Evolutionary conservation across 148 eudicot species (phyloP).

Genomic region (Drosera capensis): DNA sequence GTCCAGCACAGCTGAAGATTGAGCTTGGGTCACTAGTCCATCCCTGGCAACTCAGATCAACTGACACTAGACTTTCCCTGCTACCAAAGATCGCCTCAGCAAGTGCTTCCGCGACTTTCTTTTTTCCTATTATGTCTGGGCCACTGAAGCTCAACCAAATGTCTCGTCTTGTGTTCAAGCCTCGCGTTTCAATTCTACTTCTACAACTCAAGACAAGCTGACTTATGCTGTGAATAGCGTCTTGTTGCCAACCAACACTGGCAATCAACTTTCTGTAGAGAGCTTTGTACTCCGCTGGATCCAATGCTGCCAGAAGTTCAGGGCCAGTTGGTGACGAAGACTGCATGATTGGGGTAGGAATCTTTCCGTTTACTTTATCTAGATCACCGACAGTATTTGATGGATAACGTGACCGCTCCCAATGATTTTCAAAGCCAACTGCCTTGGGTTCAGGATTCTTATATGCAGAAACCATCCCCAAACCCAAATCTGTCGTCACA

Average conservation of each 20-base stretch:
- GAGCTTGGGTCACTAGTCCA: constrained; percentile 18
- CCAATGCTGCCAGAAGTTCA: constrained; percentile 9
- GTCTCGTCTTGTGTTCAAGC: constrained; percentile 22
- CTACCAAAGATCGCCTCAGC: constrained; percentile 59
- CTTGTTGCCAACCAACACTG: constrained; percentile 34
- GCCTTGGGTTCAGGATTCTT: constrained; percentile 12
- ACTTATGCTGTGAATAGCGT: constrained; percentile 26
- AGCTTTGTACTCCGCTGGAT: constrained; percentile 38
- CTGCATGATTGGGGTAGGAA: constrained; percentile 6
- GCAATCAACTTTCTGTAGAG: constrained; percentile 32
- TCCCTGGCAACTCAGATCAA: constrained; percentile 41
- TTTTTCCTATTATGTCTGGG: constrained; percentile 60
- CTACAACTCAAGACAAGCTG: constrained; percentile 27
- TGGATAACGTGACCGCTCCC: constrained; percentile 8
- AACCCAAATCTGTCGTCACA: constrained; percentile 66
- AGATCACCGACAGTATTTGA: constrained; percentile 11
- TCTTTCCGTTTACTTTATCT: constrained; percentile 11
- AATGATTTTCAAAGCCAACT: constrained; percentile 8
- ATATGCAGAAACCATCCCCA: constrained; percentile 37
- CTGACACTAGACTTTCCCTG: constrained; percentile 33
- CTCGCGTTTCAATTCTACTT: constrained; percentile 22
- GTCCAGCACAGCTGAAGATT: constrained; percentile 19
- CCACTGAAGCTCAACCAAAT: constrained; percentile 63
- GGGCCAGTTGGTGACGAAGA: constrained; percentile 8
- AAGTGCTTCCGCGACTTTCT: constrained; percentile 40